Conservation (phyloP, 2,329 filamentous ascomycete genomes). For the Fusarium domesticum region DNA sequence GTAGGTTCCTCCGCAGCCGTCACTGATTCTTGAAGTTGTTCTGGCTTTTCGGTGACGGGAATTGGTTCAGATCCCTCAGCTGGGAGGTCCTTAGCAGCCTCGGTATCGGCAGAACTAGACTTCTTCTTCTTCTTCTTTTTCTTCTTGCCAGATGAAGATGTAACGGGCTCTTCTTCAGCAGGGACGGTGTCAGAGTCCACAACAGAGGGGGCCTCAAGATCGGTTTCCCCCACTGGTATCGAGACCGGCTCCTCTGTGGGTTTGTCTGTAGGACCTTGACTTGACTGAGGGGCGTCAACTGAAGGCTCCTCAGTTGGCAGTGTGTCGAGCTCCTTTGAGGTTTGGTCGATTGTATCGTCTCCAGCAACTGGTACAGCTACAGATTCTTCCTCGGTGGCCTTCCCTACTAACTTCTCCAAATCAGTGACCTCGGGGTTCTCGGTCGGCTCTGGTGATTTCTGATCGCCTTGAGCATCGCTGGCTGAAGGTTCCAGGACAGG, state of each 20-base stretch:
- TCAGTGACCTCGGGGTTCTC: not conserved
- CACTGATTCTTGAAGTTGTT: conserved; percentile 6
- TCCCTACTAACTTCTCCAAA: not conserved
- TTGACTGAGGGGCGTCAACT: not conserved
- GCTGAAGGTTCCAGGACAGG: not conserved
- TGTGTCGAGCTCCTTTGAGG: not conserved
- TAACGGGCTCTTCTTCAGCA: conserved; percentile 17
- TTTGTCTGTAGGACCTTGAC: not conserved
- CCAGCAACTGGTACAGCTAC: too few species aligned
- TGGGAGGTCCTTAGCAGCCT: conserved; percentile 3
- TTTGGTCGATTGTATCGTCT: conserved; percentile 2
- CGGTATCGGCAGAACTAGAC: conserved; percentile 18
- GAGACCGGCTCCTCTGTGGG: not conserved
- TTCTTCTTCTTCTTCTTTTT: conserved; percentile 34
- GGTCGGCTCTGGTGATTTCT: not conserved
- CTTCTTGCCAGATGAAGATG: conserved; percentile 22
- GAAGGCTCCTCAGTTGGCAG: not conserved
- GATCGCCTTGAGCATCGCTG: not conserved
- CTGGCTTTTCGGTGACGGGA: conserved; percentile 8
- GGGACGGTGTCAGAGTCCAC: conserved; percentile 5
- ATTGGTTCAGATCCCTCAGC: conserved; percentile 9
- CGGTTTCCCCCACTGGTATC: conserved; percentile 1
- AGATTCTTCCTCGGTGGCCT: not conserved
- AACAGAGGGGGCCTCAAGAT: not conserved
- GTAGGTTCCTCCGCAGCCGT: conserved; percentile 2